These are phyloP conservation scores for Candida chauliodis DNA, from an alignment of 805 yeast species.

Conservation along the genomic window DNA sequence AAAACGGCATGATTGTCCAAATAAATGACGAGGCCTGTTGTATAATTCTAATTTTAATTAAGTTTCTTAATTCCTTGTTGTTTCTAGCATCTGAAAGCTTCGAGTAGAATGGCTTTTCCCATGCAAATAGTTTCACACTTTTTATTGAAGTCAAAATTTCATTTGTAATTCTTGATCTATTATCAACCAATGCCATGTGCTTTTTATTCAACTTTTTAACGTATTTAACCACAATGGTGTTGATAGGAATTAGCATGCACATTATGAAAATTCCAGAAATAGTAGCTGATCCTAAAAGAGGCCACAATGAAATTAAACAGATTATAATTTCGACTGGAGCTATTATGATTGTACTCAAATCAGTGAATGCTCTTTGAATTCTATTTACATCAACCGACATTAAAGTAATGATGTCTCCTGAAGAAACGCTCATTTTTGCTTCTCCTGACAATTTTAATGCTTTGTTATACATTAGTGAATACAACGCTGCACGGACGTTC, in stretches of 20 bases:
- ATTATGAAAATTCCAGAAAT: conserved; percentile 54
- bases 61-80: conserved; percentile 51
- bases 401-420: conserved; percentile 79
- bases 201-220: conserved; percentile 44
- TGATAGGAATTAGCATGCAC: conserved; percentile 56
- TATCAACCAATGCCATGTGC: conserved; percentile 63
- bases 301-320: conserved; percentile 52
- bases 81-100: conserved; percentile 54
- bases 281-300: conserved; percentile 55
- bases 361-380: conserved; percentile 55
- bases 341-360: conserved; percentile 52
- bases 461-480: conserved; percentile 67
- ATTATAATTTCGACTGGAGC: conserved; percentile 56
- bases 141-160: conserved; percentile 61
- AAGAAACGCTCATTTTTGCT: conserved; percentile 53
- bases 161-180: conserved; percentile 53
- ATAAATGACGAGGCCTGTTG: conserved; percentile 46
- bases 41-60: conserved; percentile 45
- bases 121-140: conserved; percentile 63
- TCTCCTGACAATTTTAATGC: conserved; percentile 65
- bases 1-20: conserved; percentile 63
- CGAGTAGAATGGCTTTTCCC: conserved; percentile 63
- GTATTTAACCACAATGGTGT: conserved; percentile 43
- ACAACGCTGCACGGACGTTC: conserved; percentile 61
- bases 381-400: conserved; percentile 73